Base-by-base conservation (phyloP, 495 filamentous ascomycete species). In the Trichocladium uniseriatum region DNA sequence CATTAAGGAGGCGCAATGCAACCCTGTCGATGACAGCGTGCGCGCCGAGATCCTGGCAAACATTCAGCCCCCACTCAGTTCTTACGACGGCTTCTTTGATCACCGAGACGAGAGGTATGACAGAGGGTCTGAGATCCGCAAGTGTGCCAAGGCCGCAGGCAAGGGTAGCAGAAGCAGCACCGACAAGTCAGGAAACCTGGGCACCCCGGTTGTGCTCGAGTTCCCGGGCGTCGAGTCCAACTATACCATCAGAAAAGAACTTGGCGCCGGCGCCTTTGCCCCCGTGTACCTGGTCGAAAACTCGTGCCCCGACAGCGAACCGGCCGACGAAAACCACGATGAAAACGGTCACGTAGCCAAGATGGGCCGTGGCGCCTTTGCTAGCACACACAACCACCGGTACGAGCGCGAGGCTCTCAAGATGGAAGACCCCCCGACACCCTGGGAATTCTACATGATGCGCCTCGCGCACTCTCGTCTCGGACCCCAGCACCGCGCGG, bases 401-500 rank as follows among this genome's bases (percentile, higher is more conserved):
- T 67, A 74, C 43, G 51, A 64, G 7, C 77, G 90, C 16, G 87
- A 95, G 64, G 92, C 92, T 1, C 71, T 98, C 53, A 98, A 98
- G 65, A 84, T 94, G 76, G 92, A 98, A 63, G 57, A 70, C 28
- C 89, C 90, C 4, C 87, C 90, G 0, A 82, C 79, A 13, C 69
- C 86, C 1, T 98, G 94, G 92, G 92, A 98, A 60, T 98, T 96
- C 64, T 86, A 95, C 65, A 94, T 98, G 67, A 91, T 96, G 70
- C 82, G 84, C 1, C 79, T 85, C 21, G 79, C 87, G 2, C 81
- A 89, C 43, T 71, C 78, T 1, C 85, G 92, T 6, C 73, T 97
- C 0, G 80, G 77, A 0, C 71, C 79, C 10, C 75, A 77, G 13
- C 64, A 76, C 48, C 82, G 90, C 3, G 81, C 84, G 0, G 71